Evolutionary conservation across 768 basidiomycete genomes (phyloP).

Genomic region (Psilocybe tampanensis): DNA sequence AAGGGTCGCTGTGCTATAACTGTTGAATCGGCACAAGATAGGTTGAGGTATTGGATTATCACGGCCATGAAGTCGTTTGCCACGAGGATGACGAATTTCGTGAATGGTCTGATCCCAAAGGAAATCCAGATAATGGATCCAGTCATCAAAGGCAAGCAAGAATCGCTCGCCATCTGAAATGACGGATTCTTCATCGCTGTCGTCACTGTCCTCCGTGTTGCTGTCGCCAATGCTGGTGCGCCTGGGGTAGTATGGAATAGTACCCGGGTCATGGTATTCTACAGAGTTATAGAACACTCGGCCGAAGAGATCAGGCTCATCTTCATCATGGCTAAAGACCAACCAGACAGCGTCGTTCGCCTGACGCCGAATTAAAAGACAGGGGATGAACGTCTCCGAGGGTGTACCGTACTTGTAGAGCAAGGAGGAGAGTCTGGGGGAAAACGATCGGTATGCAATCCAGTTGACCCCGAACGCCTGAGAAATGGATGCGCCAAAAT

Average conservation of each 20-base stretch:
- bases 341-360: neutral
- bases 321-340: neutral
- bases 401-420: neutral
- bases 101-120: neutral
- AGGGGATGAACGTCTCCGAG: neutral
- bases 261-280: neutral
- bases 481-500: rapidly evolving
- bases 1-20: neutral
- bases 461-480: neutral
- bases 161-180: neutral
- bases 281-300: neutral
- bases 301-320: conserved; percentile 1
- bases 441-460: neutral
- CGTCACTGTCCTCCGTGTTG: neutral
- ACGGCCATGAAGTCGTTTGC: neutral
- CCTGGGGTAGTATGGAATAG: neutral
- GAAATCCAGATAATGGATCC: neutral
- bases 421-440: neutral
- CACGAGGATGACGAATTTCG: neutral
- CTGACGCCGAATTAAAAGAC: neutral
- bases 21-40: neutral
- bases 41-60: neutral
- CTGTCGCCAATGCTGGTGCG: neutral
- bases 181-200: too few relatives aligned
- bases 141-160: neutral